A percentile compares a stretch with the other conserved stretches of the same genome.
phyloP scores from a whole-genome alignment of 2,329 filamentous ascomycete species.

The Alternaria panax region DNA sequence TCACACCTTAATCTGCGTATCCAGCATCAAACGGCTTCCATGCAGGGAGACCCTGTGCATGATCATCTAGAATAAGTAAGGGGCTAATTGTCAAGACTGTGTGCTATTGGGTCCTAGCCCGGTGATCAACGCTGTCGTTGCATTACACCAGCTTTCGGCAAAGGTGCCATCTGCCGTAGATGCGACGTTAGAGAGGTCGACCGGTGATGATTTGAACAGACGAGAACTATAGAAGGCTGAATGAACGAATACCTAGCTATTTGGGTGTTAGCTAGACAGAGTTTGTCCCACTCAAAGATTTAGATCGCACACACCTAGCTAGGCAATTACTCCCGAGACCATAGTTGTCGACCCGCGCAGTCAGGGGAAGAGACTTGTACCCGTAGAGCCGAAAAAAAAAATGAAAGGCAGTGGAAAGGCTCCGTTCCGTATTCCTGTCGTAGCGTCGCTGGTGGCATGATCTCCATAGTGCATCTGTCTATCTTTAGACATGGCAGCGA shows the following conservation, averaged over 20 bases:
- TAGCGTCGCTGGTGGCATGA: conserved; percentile 9
- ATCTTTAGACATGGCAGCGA: conserved; percentile 4
- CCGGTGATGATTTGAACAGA: neutral
- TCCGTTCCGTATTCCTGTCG: conserved; percentile 8
- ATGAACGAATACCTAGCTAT: neutral
- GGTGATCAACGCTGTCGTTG: neutral
- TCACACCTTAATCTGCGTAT: conserved; percentile 11
- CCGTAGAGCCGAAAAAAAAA: neutral
- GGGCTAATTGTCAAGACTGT: neutral
- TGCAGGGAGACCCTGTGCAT: neutral
- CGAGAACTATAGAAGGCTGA: neutral
- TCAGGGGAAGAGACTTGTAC: neutral
- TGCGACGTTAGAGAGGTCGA: neutral
- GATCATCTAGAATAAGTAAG: neutral
- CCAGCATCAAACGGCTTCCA: conserved; percentile 2
- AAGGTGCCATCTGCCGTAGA: neutral
- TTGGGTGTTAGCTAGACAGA: too few relatives aligned
- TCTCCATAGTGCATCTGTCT: conserved; percentile 18
- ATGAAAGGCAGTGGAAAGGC: neutral
- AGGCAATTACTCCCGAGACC: neutral
- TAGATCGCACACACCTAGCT: neutral
- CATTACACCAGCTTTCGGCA: neutral
- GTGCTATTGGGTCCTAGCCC: neutral
- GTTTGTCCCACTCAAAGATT: neutral
- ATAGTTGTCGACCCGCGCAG: neutral